These are phyloP conservation scores for Elymus sibiricus DNA, from an alignment of 176 grass and related monocot genomes.

Conservation along the genomic window DNA sequence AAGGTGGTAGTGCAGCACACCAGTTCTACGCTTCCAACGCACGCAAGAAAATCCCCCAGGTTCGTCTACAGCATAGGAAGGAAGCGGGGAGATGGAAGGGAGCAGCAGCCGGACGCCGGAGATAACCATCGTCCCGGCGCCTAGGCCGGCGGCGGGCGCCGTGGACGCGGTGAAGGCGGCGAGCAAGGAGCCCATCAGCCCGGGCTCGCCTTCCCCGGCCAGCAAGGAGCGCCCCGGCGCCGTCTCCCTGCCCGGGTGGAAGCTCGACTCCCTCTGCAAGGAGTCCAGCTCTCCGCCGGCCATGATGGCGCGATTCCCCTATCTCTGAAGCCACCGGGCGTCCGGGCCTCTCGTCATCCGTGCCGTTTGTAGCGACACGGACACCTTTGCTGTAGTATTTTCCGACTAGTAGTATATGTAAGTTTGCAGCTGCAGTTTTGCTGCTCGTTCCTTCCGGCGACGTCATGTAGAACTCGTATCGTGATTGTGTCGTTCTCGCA, in stretches of 20 bases:
- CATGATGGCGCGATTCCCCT: slow-evolving; percentile 52
- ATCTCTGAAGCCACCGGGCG: slow-evolving; percentile 54
- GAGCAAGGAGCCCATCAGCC: slow-evolving; percentile 42
- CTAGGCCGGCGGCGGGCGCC: not conserved
- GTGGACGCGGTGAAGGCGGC: not conserved
- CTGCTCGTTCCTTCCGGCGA: not conserved
- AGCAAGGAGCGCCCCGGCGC: not conserved
- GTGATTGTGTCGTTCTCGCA: not conserved
- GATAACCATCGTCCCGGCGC: slow-evolving; percentile 24
- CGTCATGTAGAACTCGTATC: not conserved
- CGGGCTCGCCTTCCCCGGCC: slow-evolving; percentile 30
- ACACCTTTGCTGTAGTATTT: not conserved
- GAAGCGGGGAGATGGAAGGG: slow-evolving; percentile 33
- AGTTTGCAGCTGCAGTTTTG: not conserved
- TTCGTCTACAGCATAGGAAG: not conserved
- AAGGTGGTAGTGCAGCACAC: not conserved
- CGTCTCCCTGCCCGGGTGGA: slow-evolving; percentile 58
- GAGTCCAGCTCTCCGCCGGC: slow-evolving; percentile 24
- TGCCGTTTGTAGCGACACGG: not conserved
- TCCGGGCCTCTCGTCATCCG: not conserved
- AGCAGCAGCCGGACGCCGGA: slow-evolving; percentile 22
- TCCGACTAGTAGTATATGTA: not conserved
- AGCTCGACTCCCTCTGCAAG: slow-evolving; percentile 66
- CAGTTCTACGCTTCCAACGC: too few relatives aligned
- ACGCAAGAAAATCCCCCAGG: not conserved